phyloP scores from a whole-genome alignment of 495 filamentous ascomycete species.

The Penicillium flavigenum region DNA sequence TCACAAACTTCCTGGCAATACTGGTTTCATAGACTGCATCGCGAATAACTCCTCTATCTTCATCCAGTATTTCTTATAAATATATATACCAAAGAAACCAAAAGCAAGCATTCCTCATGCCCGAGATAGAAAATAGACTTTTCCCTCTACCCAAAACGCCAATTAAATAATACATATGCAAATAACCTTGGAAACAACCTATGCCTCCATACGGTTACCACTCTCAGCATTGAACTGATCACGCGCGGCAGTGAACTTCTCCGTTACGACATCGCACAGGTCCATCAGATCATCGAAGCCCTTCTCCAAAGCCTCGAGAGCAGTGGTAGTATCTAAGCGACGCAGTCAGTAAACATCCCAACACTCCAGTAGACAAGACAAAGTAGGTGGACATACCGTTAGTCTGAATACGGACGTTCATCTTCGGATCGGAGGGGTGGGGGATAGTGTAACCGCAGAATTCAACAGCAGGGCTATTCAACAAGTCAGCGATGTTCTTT shows the following conservation, averaged over 20 bases:
- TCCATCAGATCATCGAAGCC: constrained; percentile 84
- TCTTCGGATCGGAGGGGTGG: constrained; percentile 91
- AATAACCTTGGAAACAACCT: constrained; percentile 1
- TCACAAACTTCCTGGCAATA: background rate
- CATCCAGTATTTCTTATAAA: background rate
- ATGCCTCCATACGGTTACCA: constrained; percentile 40
- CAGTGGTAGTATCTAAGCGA: constrained; percentile 68
- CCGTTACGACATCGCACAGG: constrained; percentile 84
- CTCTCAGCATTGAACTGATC: constrained; percentile 58
- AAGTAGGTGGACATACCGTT: constrained; percentile 62
- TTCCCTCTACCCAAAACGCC: constrained; percentile 24
- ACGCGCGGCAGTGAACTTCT: constrained; percentile 71
- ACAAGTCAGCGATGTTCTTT: background rate
- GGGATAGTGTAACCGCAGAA: constrained; percentile 98
- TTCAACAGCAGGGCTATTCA: constrained; percentile 79
- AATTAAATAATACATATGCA: constrained; percentile 22
- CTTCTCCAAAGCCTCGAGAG: constrained; percentile 82
- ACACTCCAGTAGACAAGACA: background rate
- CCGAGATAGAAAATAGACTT: constrained; percentile 10
- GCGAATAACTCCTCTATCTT: background rate
- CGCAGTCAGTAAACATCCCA: constrained; percentile 7
- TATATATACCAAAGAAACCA: background rate
- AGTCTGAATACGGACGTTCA: constrained; percentile 97
- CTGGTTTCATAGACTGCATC: background rate
- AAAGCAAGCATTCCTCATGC: constrained; percentile 2